Evolutionary conservation across 768 basidiomycete species (phyloP), one percentile per base, ranked within the genome.

Genomic region (Collybiopsis confluens): DNA sequence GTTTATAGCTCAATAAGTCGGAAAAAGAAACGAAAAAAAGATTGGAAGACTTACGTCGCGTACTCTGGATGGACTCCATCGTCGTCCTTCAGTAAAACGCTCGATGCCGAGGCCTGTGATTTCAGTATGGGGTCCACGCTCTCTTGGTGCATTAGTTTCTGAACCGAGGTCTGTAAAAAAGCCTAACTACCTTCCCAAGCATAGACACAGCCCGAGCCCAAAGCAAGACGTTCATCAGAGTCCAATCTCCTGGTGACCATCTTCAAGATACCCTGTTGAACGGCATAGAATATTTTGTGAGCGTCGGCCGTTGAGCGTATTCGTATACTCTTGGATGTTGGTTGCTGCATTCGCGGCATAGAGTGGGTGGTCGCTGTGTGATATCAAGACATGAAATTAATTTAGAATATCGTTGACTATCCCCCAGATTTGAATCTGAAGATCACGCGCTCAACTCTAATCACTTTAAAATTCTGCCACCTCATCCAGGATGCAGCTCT

Each of bases 11-110:
- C n/a, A 4, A 6, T 18, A 23, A 21, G 20, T 20, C 6, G 15
- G 16, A 30, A 30, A 47, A 33, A 28, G n/a, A 47, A 53, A 33
- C 33, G 15, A 18, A 11, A 42, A 52, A 20, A n/a, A 28, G 2
- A 57, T 63, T 46, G 13, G 6, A 16, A 16, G 13, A 40, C 62
- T 23, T 35, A 88, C 88, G 67, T 92, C 90, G 67, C 90, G 80
- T 54, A 92, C 88, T 52, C 90, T 82, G 45, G 88, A 90, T 37
- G 90, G 84, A 38, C 86, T 87, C 90, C 90, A 92, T 58, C 85
- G 78, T 61, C 85, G 78, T 21, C 90, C 90, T 65, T 92, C 90
- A 3, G 90, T 92, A 68, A 90, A 92, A 26, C 90, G 79, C 63
- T 92, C 90, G 63, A 92, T 92, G 27, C 88, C 86, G 28, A 89